A percentile compares a stretch with the other conserved stretches of the same genome.
phyloP scores from a whole-genome alignment of 768 basidiomycete species.

The Psilocybe azurescens region DNA sequence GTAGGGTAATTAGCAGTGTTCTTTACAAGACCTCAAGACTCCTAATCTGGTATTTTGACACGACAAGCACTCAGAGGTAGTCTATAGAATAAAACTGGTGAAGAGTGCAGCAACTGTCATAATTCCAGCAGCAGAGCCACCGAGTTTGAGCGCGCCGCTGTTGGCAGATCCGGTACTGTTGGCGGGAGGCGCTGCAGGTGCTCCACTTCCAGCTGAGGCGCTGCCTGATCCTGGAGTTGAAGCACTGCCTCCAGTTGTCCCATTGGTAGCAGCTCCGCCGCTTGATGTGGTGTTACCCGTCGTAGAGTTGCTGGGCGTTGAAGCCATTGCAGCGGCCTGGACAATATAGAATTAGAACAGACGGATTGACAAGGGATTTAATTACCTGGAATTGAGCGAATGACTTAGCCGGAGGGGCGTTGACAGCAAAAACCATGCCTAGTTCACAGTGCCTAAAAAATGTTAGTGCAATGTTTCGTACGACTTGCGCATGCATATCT shows the following conservation, averaged over 20 bases:
- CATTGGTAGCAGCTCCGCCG: background rate
- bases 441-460: conserved; percentile 47
- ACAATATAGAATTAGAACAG: background rate
- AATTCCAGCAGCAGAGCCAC: conserved; percentile 38
- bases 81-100: conserved; percentile 36
- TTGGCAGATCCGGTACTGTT: conserved; percentile 17
- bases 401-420: conserved; percentile 50
- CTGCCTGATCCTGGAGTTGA: conserved; percentile 9
- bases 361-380: background rate
- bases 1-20: too few species aligned
- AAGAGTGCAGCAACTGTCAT: conserved; percentile 37
- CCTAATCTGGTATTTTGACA: too few species aligned
- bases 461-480: background rate
- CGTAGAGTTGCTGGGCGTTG: conserved; percentile 13
- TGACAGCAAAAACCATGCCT: conserved; percentile 70
- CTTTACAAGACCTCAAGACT: too few species aligned
- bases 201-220: conserved; percentile 8
- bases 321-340: conserved; percentile 26
- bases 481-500: background rate
- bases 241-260: conserved; percentile 13
- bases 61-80: too few species aligned
- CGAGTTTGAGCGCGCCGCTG: conserved; percentile 33
- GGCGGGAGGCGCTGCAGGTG: conserved; percentile 17
- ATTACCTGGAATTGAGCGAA: conserved; percentile 52
- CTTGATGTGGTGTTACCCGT: conserved; percentile 7